Evolutionary conservation across 2,329 filamentous ascomycete genomes (phyloP).

Genomic region (Scolecobasidium constrictum): DNA sequence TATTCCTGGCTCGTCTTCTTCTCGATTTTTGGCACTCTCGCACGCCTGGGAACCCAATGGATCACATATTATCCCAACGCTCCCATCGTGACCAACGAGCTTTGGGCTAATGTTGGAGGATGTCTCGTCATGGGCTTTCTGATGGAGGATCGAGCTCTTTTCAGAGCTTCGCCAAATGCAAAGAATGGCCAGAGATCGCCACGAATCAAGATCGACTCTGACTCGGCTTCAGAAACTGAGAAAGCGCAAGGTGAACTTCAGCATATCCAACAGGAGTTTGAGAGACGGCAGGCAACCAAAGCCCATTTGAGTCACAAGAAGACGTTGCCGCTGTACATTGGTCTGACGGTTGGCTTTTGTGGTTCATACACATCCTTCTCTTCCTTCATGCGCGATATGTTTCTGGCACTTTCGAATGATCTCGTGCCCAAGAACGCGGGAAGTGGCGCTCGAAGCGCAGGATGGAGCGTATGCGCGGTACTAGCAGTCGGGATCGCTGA

Average conservation of each 20-base stretch:
- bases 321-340: conserved; percentile 79
- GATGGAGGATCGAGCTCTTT: conserved; percentile 64
- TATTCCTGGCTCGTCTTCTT: conserved; percentile 69
- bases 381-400: conserved; percentile 68
- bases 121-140: conserved; percentile 80
- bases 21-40: conserved; percentile 72
- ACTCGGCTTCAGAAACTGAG: background rate
- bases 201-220: background rate
- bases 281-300: background rate
- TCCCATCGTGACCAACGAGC: conserved; percentile 59
- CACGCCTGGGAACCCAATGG: conserved; percentile 67
- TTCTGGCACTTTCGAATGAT: conserved; percentile 69
- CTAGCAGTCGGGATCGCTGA: conserved; percentile 65
- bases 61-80: conserved; percentile 70
- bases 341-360: conserved; percentile 76
- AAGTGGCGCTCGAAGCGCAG: conserved; percentile 48
- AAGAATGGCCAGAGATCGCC: background rate
- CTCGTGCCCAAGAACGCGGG: conserved; percentile 39
- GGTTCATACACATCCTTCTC: conserved; percentile 88
- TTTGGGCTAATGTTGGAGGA: conserved; percentile 85
- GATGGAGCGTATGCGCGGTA: conserved; percentile 75
- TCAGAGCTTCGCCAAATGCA: conserved; percentile 25
- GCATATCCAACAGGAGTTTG: background rate
- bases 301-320: conserved; percentile 46
- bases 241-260: background rate